Base-by-base conservation (phyloP, 2,329 filamentous ascomycete genomes). In the Chaetothyriales sp. region DNA sequence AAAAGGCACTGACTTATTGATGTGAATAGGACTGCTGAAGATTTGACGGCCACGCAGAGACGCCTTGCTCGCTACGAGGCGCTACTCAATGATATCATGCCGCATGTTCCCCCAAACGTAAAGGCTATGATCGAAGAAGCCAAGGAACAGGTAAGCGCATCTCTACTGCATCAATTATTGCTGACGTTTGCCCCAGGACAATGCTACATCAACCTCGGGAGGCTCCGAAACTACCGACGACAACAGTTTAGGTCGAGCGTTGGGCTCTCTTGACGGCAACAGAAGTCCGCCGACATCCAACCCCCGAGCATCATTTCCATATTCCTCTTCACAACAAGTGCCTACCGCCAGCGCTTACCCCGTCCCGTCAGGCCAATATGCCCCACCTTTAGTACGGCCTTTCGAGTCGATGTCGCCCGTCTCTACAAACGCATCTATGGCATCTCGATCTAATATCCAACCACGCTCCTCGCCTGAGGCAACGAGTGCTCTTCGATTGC, bases 21-120 rank as follows among this genome's bases (percentile, higher is more conserved):
- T 46, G 37, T 49, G 48, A n/a, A 13, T 48, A 61, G 59, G 48
- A 61, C 59, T 13, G 58, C 55, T 13, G 59, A 61, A 46, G 59
- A 61, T 47, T 51, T 61, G 25, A 61, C 56, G 13, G 58, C 54
- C 10, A 61, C 59, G 15, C 57, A 54, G 13, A 51, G 55, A 13
- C 58, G 57, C 47, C 50, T 61, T 46, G 56, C 56, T 19, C 51
- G 59, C 19, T 61, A 61, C 48, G 59, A 61, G 49, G 51, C 44
- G n/a, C 52, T 61, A 10, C 52, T 61, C 8, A 54, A 51, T 37
- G 54, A 61, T 2, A 61, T 61, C 44, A 40, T 60, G n/a, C 58
- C 59, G 18, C 48, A 60, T 49, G 59, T 61, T 5, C 56, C 58
- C 18, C 46, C 51, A 18, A 56, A 59, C 25, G 56, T 61, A n/a